Percentiles rank a stretch among this genome's conserved stretches.
Conservation (phyloP, 306 rosid species). For the Sophora flavescens region DNA sequence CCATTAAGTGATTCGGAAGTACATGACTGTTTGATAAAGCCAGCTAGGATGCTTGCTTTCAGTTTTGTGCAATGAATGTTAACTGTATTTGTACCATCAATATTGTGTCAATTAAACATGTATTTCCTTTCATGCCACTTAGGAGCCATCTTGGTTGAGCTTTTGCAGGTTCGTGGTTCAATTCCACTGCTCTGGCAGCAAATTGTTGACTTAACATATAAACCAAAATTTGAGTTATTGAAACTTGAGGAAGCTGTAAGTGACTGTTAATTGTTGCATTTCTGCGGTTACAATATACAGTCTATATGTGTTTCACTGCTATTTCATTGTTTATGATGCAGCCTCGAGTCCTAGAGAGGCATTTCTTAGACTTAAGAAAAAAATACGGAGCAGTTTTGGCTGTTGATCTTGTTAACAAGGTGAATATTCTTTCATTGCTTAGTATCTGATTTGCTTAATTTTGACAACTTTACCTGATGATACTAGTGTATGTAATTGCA, state of each 20-base stretch:
- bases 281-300: slow-evolving; percentile 32
- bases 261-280: slow-evolving; percentile 45
- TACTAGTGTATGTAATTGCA: slow-evolving; percentile 33
- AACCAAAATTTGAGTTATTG: slow-evolving; percentile 85
- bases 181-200: slow-evolving; percentile 95
- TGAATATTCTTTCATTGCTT: slow-evolving; percentile 45
- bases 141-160: slow-evolving; percentile 36
- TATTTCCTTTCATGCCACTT: slow-evolving; percentile 30
- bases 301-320: slow-evolving; percentile 50
- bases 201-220: slow-evolving; percentile 92
- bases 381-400: slow-evolving; percentile 91
- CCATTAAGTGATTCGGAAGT: slow-evolving; percentile 29
- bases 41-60: slow-evolving; percentile 32
- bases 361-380: slow-evolving; percentile 92
- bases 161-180: slow-evolving; percentile 89
- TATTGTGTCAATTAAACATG: slow-evolving; percentile 10
- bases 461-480: slow-evolving; percentile 30
- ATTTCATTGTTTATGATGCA: slow-evolving; percentile 56
- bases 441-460: slow-evolving; percentile 1
- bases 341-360: slow-evolving; percentile 86
- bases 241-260: slow-evolving; percentile 89
- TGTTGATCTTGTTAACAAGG: slow-evolving; percentile 94
- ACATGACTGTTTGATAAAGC: slow-evolving; percentile 31
- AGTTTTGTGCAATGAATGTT: slow-evolving; percentile 35
- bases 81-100: slow-evolving; percentile 10